A percentile compares a stretch with the other conserved stretches of the same genome.
phyloP scores from a whole-genome alignment of 2,329 filamentous ascomycete species.

The Dothidotthia symphoricarpi region DNA sequence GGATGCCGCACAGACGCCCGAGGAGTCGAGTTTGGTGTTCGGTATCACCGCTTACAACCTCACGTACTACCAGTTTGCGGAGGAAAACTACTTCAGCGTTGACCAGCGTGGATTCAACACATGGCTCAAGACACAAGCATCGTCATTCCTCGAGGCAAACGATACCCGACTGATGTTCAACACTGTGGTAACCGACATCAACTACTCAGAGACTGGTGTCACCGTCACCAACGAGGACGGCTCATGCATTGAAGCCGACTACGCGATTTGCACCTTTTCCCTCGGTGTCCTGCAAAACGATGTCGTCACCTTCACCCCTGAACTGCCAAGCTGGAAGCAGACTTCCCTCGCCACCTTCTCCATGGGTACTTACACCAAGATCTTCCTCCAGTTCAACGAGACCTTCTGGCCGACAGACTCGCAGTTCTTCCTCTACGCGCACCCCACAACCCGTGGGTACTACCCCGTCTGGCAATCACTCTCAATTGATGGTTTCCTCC shows the following conservation, averaged over 20 bases:
- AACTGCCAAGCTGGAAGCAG: slow-evolving; percentile 63
- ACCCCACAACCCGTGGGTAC: slow-evolving; percentile 50
- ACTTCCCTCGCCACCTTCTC: slow-evolving; percentile 62
- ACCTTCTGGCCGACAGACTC: slow-evolving; percentile 62
- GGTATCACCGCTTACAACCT: slow-evolving; percentile 58
- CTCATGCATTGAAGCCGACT: slow-evolving; percentile 58
- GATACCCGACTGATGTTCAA: slow-evolving; percentile 60
- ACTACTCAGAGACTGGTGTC: slow-evolving; percentile 55
- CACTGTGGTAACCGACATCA: slow-evolving; percentile 56
- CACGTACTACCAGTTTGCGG: slow-evolving; percentile 62
- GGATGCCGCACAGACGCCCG: slow-evolving; percentile 59
- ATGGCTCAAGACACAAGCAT: slow-evolving; percentile 58
- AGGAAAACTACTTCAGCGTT: slow-evolving; percentile 60
- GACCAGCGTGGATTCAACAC: slow-evolving; percentile 62
- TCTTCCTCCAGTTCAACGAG: slow-evolving; percentile 67
- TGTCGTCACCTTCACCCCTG: slow-evolving; percentile 57
- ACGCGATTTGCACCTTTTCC: slow-evolving; percentile 67
- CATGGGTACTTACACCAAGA: slow-evolving; percentile 72
- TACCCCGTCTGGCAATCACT: slow-evolving; percentile 66
- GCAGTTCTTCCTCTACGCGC: slow-evolving; percentile 56
- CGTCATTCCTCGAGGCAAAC: slow-evolving; percentile 55
- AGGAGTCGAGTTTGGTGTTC: slow-evolving; percentile 57
- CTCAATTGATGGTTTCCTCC: slow-evolving; percentile 56
- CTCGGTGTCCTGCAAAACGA: slow-evolving; percentile 66
- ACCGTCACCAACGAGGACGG: slow-evolving; percentile 55